Conservation (phyloP, 2,329 filamentous ascomycete genomes). For the Fusarium buharicum region DNA sequence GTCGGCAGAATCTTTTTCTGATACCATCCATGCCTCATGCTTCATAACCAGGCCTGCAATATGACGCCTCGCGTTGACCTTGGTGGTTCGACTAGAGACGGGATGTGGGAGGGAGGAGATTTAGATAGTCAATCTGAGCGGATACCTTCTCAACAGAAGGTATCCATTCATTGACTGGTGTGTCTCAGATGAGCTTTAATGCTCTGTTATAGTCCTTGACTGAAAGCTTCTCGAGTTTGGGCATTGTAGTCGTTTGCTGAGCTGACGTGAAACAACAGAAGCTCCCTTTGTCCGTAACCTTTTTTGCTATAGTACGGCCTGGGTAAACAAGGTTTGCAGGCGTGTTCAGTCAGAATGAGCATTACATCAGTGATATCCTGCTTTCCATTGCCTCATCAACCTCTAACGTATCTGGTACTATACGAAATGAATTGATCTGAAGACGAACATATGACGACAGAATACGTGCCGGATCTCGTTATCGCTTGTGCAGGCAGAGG, state of each 20-base stretch:
- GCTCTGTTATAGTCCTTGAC: not conserved
- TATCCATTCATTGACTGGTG: not conserved
- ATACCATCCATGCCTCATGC: slow-evolving; percentile 1
- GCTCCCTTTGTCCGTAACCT: slow-evolving; percentile 23
- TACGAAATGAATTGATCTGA: slow-evolving; percentile 1
- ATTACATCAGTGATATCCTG: not conserved
- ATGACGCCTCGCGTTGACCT: slow-evolving; percentile 14
- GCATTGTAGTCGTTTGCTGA: not conserved
- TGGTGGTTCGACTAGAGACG: slow-evolving; percentile 7
- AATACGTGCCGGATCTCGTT: slow-evolving; percentile 22
- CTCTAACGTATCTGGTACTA: slow-evolving; percentile 6
- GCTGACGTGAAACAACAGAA: slow-evolving; percentile 3
- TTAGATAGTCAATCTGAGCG: not conserved
- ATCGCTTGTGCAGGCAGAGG: slow-evolving; percentile 14
- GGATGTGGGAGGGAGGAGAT: slow-evolving; percentile 15
- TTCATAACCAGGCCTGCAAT: slow-evolving; percentile 5
- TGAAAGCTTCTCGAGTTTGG: slow-evolving; percentile 16
- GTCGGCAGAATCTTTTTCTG: slow-evolving; percentile 11
- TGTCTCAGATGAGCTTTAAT: no score
- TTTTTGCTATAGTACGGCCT: not conserved
- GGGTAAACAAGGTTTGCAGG: not conserved
- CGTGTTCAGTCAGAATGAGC: not conserved
- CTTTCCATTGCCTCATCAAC: no score
- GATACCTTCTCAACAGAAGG: not conserved
- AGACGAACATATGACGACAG: slow-evolving; percentile 26